Base-by-base conservation (phyloP, 305 asterid genomes). In the Fraxinus angustifolia region DNA sequence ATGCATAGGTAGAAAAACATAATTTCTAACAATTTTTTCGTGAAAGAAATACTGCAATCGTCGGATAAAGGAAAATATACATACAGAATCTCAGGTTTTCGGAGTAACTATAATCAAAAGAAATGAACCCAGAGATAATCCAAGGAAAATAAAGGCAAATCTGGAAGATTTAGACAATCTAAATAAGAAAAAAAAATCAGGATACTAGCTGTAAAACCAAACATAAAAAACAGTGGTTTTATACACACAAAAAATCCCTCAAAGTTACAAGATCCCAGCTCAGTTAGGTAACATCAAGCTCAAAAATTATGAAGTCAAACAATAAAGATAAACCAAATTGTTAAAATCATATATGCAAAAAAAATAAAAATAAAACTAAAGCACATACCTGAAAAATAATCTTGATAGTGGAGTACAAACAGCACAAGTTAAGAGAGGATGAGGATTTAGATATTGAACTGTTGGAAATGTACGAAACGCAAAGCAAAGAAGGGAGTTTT, bases 311-410 rank as follows among this genome's bases (percentile, higher is more conserved):
- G 42, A 75, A 76, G 10, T 31, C 45, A 68, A 17, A 26, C 50
- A 73, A 50, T 16, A 16, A 50, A 50, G 60, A 50, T 50, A 50
- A 50, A 50, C 60, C 60, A 42, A 78, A 65, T 26, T 73, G 17
- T 75, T 73, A 26, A 30, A 17, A 50, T 33, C 2, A 12, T 34
- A 77, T 17, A 77, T 1, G 6, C 56, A 12, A 2, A 53, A 85
- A 85, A 12, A 45, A 14, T 23, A 23, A 23, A 23, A 23, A 23
- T 23, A 3, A 14, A 72, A 4, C 60, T 7, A 73, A 28, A 80
- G 1, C 76, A 30, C 83, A 76, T 80, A 88, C 93, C 91, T 87
- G 79, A 83, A 88, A 56, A 83, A 79, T 77, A 60, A 72, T 67
- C 67, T 4, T 19, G 82, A 72, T 40, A 78, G 67, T 38, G 5